Evolutionary conservation across 305 asterid genomes (phyloP).

Genomic region (Euphrasia arctica): DNA sequence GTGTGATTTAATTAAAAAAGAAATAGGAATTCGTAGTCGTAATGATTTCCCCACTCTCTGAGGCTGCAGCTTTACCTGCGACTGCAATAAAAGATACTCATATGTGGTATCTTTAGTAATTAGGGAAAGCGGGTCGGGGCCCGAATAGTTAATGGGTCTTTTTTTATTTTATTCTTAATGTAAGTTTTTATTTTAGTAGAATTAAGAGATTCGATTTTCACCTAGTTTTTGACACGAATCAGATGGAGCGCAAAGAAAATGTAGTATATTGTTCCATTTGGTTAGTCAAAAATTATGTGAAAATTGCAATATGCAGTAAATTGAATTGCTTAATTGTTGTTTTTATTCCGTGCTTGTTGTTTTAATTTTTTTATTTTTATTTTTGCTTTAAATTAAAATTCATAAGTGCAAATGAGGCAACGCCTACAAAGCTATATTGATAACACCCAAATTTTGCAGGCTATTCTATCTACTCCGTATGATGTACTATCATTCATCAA

Average conservation of each 20-base stretch:
- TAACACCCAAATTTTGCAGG: too few species aligned
- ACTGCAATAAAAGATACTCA: background rate
- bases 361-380: too few species aligned
- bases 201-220: conserved; percentile 50
- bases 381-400: too few species aligned
- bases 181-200: background rate
- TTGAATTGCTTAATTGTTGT: conserved; percentile 16
- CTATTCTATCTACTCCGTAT: too few species aligned
- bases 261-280: conserved; percentile 20
- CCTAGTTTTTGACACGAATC: conserved; percentile 42
- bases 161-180: background rate
- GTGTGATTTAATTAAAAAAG: background rate
- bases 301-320: conserved; percentile 37
- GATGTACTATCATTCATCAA: too few species aligned
- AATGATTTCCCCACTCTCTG: background rate
- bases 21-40: background rate
- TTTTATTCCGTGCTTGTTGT: background rate
- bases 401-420: too few species aligned
- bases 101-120: background rate
- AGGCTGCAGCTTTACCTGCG: background rate
- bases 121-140: conserved; percentile 19
- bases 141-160: conserved; percentile 12
- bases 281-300: conserved; percentile 60
- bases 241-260: conserved; percentile 19
- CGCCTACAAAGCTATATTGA: too few species aligned